These are phyloP conservation scores for Odontarrhena argentea DNA, from an alignment of 345 rosid genomes.

Conservation along the genomic window DNA sequence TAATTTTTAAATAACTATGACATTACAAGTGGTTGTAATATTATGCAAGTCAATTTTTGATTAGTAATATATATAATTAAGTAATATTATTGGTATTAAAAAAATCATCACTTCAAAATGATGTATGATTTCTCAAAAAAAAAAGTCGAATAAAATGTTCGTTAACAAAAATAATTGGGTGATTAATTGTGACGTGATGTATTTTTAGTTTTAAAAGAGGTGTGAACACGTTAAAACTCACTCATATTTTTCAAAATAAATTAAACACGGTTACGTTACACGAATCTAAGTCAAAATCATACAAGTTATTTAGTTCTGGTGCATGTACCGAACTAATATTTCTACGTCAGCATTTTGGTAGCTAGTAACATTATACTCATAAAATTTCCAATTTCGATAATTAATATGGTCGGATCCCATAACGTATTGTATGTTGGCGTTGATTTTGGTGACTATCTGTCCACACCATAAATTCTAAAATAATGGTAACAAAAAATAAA, in stretches of 20 bases:
- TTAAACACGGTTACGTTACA: not conserved
- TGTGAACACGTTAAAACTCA: not conserved
- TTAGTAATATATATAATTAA: too few species aligned
- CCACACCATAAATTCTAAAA: slow-evolving; percentile 12
- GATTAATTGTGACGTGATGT: not conserved
- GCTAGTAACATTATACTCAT: not conserved
- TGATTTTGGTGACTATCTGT: slow-evolving; percentile 18
- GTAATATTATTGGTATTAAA: too few species aligned
- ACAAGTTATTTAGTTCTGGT: not conserved
- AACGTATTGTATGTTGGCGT: slow-evolving; percentile 15
- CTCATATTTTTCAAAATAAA: not conserved
- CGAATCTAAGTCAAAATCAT: not conserved
- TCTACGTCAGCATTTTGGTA: slow-evolving; percentile 7
- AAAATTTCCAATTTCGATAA: not conserved
- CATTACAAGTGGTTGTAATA: too few species aligned
- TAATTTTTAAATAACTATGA: too few species aligned
- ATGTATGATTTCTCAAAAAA: too few species aligned
- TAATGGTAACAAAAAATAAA: not conserved
- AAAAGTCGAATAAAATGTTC: too few species aligned
- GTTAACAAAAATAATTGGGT: not conserved
- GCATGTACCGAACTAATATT: not conserved
- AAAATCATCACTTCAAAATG: too few species aligned
- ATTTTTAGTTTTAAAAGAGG: too few species aligned
- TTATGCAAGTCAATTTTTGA: too few species aligned
- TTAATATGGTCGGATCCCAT: not conserved